Evolutionary conservation across 208 protist species (phyloP), one percentile per base, ranked within the genome.

Genomic region (Leptomonas seymouri): DNA sequence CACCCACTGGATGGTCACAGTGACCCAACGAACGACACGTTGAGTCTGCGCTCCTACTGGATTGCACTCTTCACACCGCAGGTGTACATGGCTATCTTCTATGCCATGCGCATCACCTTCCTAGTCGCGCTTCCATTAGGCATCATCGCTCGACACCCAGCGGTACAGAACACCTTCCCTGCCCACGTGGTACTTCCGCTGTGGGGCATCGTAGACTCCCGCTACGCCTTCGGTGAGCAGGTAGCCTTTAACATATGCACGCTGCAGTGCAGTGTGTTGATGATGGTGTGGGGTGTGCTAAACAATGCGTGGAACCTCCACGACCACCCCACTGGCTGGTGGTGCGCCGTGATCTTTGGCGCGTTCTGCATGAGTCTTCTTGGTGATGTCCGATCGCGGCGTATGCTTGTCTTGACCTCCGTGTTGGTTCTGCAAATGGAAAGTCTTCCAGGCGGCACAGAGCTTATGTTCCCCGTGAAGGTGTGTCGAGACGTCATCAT

Each of bases 401-500:
- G 85, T 7, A 14, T 82, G 3, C 54, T 86, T 8, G 74, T 93
- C 41, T 50, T 90, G 51, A 67, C 76, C n/a, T 75, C 71, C 18
- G 53, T 87, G 4, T 58, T 93, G 30, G 71, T 89, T 25, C 82
- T 90, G 62, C 77, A 83, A 30, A 80, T 93, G 76, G 59, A 90
- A 54, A 81, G 76, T 25, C 54, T 74, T 6, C 64, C 67, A 0
- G 67, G 64, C 16, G 72, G 67, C 7, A 74, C 68, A 7, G 67
- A 55, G 3, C 21, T 81, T 6, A 36, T 78, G 16, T 83, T 80
- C 27, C 66, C 87, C 16, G 8, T 81, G 2, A 58, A 72, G 48
- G 68, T 88, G 18, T 70, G 67, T 6, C 73, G 86, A n/a, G 86
- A 91, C 50, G 59, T 88, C 21, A 51, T 83, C 28, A 70, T 91